Conservation (phyloP, 2,329 filamentous ascomycete genomes). For the Aspergillus terreus region DNA sequence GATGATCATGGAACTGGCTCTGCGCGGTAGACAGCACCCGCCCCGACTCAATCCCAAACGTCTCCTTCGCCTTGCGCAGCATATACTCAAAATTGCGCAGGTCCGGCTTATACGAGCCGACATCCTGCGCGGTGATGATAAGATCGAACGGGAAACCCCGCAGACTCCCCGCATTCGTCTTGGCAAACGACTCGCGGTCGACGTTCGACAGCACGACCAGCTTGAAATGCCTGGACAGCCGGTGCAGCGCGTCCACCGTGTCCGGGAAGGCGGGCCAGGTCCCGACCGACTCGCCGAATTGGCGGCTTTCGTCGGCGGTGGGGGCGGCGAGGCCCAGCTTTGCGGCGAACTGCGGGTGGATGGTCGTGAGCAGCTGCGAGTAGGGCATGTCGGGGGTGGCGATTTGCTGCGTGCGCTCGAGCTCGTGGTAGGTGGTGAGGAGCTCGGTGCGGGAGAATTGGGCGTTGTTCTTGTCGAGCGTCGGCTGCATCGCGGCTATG, state of each 20-base stretch:
- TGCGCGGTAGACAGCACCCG: constrained; percentile 66
- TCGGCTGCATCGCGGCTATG: constrained; percentile 46
- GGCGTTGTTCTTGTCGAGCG: constrained; percentile 37
- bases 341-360: constrained; percentile 27
- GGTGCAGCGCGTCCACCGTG: constrained; percentile 50
- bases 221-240: constrained; percentile 49
- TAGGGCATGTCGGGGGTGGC: constrained; percentile 58
- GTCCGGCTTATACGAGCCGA: constrained; percentile 69
- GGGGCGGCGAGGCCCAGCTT: constrained; percentile 24
- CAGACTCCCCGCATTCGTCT: constrained; percentile 48
- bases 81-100: constrained; percentile 64
- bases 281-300: constrained; percentile 49
- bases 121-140: constrained; percentile 66
- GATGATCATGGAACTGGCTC: constrained; percentile 64
- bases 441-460: constrained; percentile 30
- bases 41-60: constrained; percentile 55
- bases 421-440: constrained; percentile 22
- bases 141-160: constrained; percentile 56
- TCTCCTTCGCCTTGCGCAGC: constrained; percentile 49
- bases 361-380: constrained; percentile 53
- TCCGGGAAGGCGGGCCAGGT: constrained; percentile 57
- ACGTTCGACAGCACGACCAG: constrained; percentile 58
- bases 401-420: constrained; percentile 48
- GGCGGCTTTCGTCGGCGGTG: constrained; percentile 33
- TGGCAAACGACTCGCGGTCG: constrained; percentile 49